Evolutionary conservation across 768 basidiomycete species (phyloP).

Genomic region (Mycena leptocephala): DNA sequence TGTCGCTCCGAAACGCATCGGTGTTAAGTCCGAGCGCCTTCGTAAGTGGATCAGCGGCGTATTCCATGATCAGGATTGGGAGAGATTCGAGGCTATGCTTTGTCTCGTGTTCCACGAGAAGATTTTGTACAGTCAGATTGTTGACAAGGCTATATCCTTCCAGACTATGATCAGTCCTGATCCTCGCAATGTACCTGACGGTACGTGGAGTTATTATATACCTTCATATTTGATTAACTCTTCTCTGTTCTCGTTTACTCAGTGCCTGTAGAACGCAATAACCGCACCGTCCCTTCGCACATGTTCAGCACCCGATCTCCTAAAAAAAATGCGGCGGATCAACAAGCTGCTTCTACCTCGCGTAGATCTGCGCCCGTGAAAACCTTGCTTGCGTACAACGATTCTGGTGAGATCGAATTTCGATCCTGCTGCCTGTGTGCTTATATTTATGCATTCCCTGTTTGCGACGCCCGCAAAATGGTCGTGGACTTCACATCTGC

Average conservation of each 20-base stretch:
- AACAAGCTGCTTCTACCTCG: too few species aligned
- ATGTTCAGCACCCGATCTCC: neutral
- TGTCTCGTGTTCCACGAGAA: neutral
- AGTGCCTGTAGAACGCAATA: neutral
- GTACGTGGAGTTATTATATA: too few species aligned
- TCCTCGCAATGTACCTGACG: neutral
- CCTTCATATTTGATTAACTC: neutral
- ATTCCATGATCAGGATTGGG: neutral
- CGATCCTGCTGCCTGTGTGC: neutral
- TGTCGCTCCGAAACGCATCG: neutral
- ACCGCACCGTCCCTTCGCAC: neutral
- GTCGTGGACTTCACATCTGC: neutral
- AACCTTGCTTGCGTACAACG: neutral
- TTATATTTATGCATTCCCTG: neutral
- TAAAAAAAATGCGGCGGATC: too few species aligned
- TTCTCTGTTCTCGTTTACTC: neutral
- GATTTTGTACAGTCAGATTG: neutral
- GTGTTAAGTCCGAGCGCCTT: neutral
- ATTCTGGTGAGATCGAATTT: neutral
- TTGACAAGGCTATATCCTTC: neutral
- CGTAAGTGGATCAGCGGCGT: neutral
- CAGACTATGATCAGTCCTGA: neutral
- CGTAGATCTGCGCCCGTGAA: neutral
- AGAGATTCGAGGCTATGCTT: too few species aligned
- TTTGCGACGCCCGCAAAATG: neutral